Evolutionary conservation across 805 yeast genomes (phyloP), one percentile per base, ranked within the genome.

Genomic region (Zygoascus flipseniorum): DNA sequence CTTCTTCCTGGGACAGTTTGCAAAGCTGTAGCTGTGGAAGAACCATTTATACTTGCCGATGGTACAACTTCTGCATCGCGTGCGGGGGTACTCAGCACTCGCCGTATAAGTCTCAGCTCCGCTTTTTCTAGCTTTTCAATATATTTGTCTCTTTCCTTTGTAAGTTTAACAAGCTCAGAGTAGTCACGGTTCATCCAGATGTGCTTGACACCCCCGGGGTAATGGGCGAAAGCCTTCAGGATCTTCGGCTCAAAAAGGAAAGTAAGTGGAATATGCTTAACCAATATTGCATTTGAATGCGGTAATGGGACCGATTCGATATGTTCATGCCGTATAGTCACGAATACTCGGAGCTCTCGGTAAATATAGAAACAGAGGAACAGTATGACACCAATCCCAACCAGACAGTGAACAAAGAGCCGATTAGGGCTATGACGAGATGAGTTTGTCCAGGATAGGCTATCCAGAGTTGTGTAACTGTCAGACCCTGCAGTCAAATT

Each of bases 391-490:
- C 80, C 58, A 0, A 83, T 52, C 2, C 86, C 74, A 67, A 85
- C 69, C 0, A 80, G 63, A 51, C 89, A 77, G 66, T 89, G 96
- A 20, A 81, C 78, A 54, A 81, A 72, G 55, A 84, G 72, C 20
- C 79, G 65, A 3, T 66, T 62, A 0, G 81, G 76, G 46, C 79
- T 77, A 1, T 72, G 59, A 5, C 76, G 72, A 0, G 88, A 76
- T 2, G 88, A 76, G 61, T 86, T 85, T 2, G 93, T 80, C 65
- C 86, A 77, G 18, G 95, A 85, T 8, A 87, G 71, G 48, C 69
- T 72, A 60, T 89, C 96, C 48, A 89, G 68, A 0, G 89, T 88
- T 3, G 58, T 53, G 2, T 66, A 65, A 14, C 19, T 42, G 28
- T 48, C 46, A 16, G 43, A 61, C 43, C 62, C 61, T 9, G 47